Conservation (phyloP, 768 basidiomycete genomes). For the Naganishia randhawae region DNA sequence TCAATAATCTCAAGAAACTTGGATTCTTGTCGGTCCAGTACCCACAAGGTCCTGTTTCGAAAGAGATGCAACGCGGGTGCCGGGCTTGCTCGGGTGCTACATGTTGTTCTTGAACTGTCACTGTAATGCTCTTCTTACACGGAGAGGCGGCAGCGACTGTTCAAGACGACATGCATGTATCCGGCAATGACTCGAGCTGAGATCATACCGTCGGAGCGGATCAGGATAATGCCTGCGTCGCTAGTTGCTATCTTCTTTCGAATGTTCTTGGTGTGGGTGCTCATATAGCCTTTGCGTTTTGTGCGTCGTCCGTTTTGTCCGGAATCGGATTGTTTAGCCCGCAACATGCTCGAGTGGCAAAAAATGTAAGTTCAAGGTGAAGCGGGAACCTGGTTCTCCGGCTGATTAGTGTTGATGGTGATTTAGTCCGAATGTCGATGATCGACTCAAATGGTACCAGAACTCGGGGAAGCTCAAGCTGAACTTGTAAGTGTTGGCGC, state of each 20-base stretch:
- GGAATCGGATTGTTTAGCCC: neutral
- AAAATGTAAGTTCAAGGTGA: conserved; percentile 1
- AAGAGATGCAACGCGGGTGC: conserved; percentile 40
- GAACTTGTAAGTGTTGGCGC: conserved; percentile 47
- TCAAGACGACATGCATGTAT: conserved; percentile 6
- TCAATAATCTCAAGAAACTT: conserved; percentile 15
- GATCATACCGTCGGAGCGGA: conserved; percentile 53
- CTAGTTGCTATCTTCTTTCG: conserved; percentile 22
- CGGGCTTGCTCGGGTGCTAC: conserved; percentile 17
- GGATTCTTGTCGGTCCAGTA: conserved; percentile 14
- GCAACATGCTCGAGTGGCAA: conserved; percentile 2
- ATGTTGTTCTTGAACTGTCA: neutral
- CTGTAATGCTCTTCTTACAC: neutral
- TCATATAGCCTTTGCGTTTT: neutral
- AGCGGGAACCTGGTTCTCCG: neutral
- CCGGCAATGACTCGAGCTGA: conserved; percentile 43
- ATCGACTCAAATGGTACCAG: conserved; percentile 46
- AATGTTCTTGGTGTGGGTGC: conserved; percentile 8
- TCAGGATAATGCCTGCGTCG: conserved; percentile 53
- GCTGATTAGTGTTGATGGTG: neutral
- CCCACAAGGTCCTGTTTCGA: conserved; percentile 18
- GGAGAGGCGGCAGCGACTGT: neutral
- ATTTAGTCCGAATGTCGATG: conserved; percentile 48
- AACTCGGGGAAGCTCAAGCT: conserved; percentile 51
- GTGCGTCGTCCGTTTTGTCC: neutral